phyloP scores from a whole-genome alignment of 192 early-diverging fungal species.

The Blastocladiella britannica region DNA sequence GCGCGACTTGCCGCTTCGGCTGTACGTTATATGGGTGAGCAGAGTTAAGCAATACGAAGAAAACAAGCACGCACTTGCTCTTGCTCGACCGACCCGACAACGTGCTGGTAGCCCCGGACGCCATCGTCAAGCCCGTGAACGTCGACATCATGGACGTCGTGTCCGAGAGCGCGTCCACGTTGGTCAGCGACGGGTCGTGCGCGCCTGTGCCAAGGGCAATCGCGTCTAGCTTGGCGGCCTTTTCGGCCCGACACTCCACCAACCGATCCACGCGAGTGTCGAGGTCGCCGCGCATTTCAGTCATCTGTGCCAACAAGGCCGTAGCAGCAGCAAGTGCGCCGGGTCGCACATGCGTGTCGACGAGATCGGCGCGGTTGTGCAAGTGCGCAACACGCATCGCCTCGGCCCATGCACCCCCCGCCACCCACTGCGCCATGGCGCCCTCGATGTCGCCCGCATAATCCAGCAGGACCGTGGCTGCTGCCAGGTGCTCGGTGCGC shows the following conservation, averaged over 20 bases:
- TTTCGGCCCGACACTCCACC: slow-evolving; percentile 30
- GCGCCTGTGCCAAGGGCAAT: slow-evolving; percentile 1
- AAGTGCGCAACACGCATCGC: slow-evolving; percentile 40
- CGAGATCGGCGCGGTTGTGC: slow-evolving; percentile 37
- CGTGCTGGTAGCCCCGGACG: slow-evolving; percentile 36
- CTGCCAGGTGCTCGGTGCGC: slow-evolving; percentile 37
- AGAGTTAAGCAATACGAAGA: not conserved
- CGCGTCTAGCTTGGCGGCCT: slow-evolving; percentile 16
- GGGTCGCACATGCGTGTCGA: slow-evolving; percentile 54
- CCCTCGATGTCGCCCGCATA: slow-evolving; percentile 47
- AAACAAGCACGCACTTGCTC: not conserved
- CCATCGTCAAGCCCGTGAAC: slow-evolving; percentile 55
- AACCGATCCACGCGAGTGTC: slow-evolving; percentile 35
- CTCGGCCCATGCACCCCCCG: slow-evolving; percentile 56
- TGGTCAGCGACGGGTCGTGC: slow-evolving; percentile 41
- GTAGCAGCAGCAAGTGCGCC: slow-evolving; percentile 25
- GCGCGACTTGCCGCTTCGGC: slow-evolving; percentile 47
- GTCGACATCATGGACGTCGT: slow-evolving; percentile 81
- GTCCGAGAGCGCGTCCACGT: slow-evolving; percentile 86
- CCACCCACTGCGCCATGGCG: slow-evolving; percentile 42
- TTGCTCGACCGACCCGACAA: slow-evolving; percentile 16
- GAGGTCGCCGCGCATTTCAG: slow-evolving; percentile 22
- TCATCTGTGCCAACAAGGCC: slow-evolving; percentile 14
- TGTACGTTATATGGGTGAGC: slow-evolving; percentile 8
- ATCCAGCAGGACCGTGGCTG: slow-evolving; percentile 48